These are phyloP conservation scores for Sphagnum contortum DNA, from an alignment of 225 moss, liverwort and hornwort genomes.

Conservation along the genomic window DNA sequence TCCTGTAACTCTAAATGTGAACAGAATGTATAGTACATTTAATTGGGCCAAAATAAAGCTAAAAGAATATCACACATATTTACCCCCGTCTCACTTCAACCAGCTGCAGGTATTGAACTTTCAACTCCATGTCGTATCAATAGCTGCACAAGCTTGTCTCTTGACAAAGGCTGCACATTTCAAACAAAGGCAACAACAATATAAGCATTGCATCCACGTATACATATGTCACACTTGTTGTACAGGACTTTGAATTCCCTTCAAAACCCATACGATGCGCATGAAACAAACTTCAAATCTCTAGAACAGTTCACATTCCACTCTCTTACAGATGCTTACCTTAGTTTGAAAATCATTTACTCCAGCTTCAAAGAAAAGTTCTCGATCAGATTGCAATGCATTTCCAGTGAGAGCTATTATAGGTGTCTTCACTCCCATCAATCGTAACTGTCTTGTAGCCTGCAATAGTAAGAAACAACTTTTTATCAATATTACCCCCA, in stretches of 20 bases:
- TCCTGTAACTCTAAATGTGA: no score
- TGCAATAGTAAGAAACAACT: neutral
- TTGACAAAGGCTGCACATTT: constrained; percentile 39
- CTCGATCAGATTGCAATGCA: constrained; percentile 55
- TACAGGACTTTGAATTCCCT: no score
- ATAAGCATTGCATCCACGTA: neutral
- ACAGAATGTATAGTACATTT: no score
- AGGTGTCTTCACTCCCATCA: constrained; percentile 73
- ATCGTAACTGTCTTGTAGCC: constrained; percentile 61
- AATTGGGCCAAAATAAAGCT: no score
- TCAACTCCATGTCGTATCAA: constrained; percentile 56
- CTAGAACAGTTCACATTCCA: no score
- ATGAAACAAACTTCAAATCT: neutral
- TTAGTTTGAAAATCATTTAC: constrained; percentile 77
- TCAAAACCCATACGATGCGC: no score
- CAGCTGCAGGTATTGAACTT: constrained; percentile 4
- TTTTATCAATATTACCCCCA: neutral
- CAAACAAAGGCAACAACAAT: neutral
- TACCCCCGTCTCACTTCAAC: no score
- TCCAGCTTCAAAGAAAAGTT: constrained; percentile 66
- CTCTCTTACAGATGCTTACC: constrained; percentile 14
- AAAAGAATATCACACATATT: no score
- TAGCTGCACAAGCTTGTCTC: constrained; percentile 64
- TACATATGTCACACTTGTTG: no score
- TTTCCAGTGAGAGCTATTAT: constrained; percentile 71